Base-by-base conservation (phyloP, 176 grass and related monocot genomes). In the Neostapfia colusana region DNA sequence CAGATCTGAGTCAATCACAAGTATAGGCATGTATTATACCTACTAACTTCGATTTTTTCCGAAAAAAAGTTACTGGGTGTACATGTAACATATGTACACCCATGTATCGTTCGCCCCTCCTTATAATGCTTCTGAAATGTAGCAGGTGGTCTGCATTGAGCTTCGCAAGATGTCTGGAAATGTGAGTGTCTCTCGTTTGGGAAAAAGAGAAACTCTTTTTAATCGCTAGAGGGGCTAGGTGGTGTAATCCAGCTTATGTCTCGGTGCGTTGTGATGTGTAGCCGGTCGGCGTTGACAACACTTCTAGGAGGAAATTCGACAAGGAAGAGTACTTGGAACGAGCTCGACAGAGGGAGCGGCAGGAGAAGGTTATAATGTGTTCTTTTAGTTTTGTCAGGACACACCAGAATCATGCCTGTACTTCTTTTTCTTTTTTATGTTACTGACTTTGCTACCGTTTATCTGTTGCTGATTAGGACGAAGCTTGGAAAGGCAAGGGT, bases 261-360 rank as follows among this genome's bases (percentile, higher is more conserved):
- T 15, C 70, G 9, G 9, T 42, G 25, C 83, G 2, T 65, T 86
- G n/a, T 64, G 39, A 41, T 87, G 58, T 67, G 43, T 77, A 99
- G 95, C 81, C 91, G 14, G 83, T 80, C 39, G 95, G 95, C 1
- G 83, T 99, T 26, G 91, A 99, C 49, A 99, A 95, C 56, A 95
- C 95, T 67, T 99, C 80, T 69, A 64, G 95, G 72, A 93, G 91
- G 85, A 99, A 99, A 70, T 95, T 93, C 55, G 85, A 99, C 61
- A 87, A 75, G 82, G 95, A 99, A 72, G 95, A 99, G 62, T 92
- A 88, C 69, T 86, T 98, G 79, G 88, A 92, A 57, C 74, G 86
- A 80, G 95, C 91, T 80, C 82, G 95, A 61, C 86, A 95, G 83
- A 84, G 95, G 62, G 90, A 97, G 72, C 77, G 62, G 46, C 77